Evolutionary conservation across 768 basidiomycete species (phyloP), one percentile per base, ranked within the genome.

Genomic region (Podaxis rugospora): DNA sequence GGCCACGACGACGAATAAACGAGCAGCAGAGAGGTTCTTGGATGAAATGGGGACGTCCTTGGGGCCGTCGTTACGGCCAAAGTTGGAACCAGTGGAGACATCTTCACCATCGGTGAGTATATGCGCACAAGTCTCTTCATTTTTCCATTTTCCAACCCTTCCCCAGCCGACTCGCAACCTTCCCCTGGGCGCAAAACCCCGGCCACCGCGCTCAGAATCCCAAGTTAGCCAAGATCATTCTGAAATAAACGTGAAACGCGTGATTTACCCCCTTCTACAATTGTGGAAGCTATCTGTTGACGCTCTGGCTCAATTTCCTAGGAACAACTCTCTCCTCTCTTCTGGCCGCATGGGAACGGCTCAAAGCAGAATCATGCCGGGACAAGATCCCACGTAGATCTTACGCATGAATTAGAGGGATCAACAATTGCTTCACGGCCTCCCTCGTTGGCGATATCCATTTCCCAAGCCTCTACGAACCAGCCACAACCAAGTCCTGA

Each of bases 1-100:
- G n/a, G 32, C 13, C 42, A 52, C n/a, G 36, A 53, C 55, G 37
- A 25, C 21, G 42, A 44, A 64, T 18, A 58, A 64, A 27, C 52
- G 59, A 7, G 58, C 55, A 11, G 55, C 62, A 13, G 51, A 52
- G 18, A 23, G 37, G 39, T 54, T 58, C 27, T 42, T 61, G n/a
- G 53, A 54, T 40, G 57, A 42, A 10, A 49, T 58, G 9, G 14
- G 28, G 10, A 54, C 57, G 28, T 58, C 42, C 27, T 49, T 59
- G 58, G n/a, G 50, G 13, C n/a, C 40, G 4, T 25, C 39, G 7
- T 7, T 28, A 32, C 49, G 9, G 18, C 25, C 36, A 3, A 59
- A 42, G 21, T n/a, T 13, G 1, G 49, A 51, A 18, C 50, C 51
- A 40, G 25, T 59, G 4, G 55, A 57, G 10, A 18, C 55, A 7